Percentiles rank a stretch among this genome's conserved stretches.
phyloP scores from a whole-genome alignment of 306 rosid genomes.

The Acacia acuminata region DNA sequence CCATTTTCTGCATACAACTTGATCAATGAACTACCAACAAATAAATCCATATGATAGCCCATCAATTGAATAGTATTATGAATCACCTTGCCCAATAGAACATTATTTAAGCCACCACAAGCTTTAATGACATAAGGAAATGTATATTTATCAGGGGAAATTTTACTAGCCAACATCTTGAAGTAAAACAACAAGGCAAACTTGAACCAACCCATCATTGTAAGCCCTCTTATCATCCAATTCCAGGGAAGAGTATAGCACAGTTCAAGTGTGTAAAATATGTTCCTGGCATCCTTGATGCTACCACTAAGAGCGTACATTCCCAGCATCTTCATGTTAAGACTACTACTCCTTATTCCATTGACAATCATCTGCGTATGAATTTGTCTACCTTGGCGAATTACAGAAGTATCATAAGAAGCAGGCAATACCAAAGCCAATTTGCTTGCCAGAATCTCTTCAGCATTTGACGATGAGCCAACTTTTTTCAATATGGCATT shows the following conservation, averaged over 20 bases:
- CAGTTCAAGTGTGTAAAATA: neutral
- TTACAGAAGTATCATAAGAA: slow-evolving; percentile 45
- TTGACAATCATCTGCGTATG: slow-evolving; percentile 58
- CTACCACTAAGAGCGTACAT: slow-evolving; percentile 59
- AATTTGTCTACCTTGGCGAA: slow-evolving; percentile 61
- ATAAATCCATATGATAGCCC: slow-evolving; percentile 68
- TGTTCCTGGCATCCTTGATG: too few species aligned
- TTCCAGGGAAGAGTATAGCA: slow-evolving; percentile 69
- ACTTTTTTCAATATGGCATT: slow-evolving; percentile 18
- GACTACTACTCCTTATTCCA: slow-evolving; percentile 40
- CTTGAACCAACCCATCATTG: slow-evolving; percentile 56
- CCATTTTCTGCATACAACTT: slow-evolving; percentile 69
- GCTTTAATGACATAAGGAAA: slow-evolving; percentile 81
- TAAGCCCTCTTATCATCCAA: slow-evolving; percentile 79
- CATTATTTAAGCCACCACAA: slow-evolving; percentile 66
- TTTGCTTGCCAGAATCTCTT: slow-evolving; percentile 37
- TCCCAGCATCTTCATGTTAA: slow-evolving; percentile 58
- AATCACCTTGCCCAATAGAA: slow-evolving; percentile 56
- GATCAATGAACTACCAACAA: slow-evolving; percentile 72
- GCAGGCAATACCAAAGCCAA: slow-evolving; percentile 50
- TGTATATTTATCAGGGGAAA: slow-evolving; percentile 86
- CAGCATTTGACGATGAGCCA: slow-evolving; percentile 11
- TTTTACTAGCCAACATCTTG: slow-evolving; percentile 68
- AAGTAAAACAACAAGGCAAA: slow-evolving; percentile 63
- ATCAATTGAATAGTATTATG: slow-evolving; percentile 39